Evolutionary conservation across 2,329 filamentous ascomycete genomes (phyloP).

Genomic region (Stromatinia cepivora): DNA sequence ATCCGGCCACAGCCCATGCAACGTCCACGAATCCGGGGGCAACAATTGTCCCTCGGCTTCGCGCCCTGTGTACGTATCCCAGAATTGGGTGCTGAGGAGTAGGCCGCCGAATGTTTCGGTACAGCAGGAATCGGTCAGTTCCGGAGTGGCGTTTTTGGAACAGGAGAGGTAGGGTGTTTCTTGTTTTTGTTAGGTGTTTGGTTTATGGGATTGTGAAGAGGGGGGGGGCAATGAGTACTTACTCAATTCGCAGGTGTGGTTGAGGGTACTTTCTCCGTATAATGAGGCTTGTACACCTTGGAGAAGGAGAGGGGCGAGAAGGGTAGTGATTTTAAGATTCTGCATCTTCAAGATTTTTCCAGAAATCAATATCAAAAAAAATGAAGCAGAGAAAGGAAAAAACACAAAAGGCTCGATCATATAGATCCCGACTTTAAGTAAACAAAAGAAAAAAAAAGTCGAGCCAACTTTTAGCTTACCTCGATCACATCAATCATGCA

Average conservation of each 20-base stretch:
- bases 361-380: neutral
- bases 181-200: slow-evolving; percentile 22
- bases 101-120: slow-evolving; percentile 65
- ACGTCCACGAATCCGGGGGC: slow-evolving; percentile 56
- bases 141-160: slow-evolving; percentile 47
- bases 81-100: slow-evolving; percentile 62
- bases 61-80: slow-evolving; percentile 62
- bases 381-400: neutral
- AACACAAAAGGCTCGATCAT: neutral
- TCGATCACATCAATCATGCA: neutral
- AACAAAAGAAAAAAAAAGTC: neutral
- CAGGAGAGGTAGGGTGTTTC: slow-evolving; percentile 48
- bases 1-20: slow-evolving; percentile 47
- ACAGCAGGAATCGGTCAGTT: slow-evolving; percentile 60
- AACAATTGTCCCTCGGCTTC: slow-evolving; percentile 59
- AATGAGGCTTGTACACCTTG: slow-evolving; percentile 26
- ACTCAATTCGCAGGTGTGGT: slow-evolving; percentile 37
- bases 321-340: neutral
- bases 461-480: neutral
- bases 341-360: neutral
- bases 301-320: slow-evolving; percentile 6
- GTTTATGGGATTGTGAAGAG: neutral
- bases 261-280: slow-evolving; percentile 36
- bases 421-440: neutral
- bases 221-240: neutral